Evolutionary conservation across 805 yeast genomes (phyloP).

Genomic region (Starmerella cellae): DNA sequence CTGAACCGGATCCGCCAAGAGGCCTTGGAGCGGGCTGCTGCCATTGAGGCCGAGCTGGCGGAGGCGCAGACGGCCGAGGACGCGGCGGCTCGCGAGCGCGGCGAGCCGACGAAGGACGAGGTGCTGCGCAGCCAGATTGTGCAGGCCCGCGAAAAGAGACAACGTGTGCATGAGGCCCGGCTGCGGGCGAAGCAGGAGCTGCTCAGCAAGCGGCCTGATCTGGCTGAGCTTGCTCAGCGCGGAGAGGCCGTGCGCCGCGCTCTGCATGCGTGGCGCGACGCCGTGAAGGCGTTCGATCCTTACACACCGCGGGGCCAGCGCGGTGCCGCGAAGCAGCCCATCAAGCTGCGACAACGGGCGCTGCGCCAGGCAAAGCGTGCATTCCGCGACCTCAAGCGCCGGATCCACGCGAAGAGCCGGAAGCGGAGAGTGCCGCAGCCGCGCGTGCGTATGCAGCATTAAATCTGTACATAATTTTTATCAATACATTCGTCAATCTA

Average conservation of each 20-base stretch:
- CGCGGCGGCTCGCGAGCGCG: background rate
- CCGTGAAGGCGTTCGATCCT: constrained; percentile 32
- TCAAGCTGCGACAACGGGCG: constrained; percentile 23
- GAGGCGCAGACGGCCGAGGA: background rate
- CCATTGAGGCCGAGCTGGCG: background rate
- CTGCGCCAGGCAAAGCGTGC: constrained; percentile 22
- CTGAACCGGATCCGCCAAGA: constrained; percentile 36
- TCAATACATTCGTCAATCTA: too few species aligned
- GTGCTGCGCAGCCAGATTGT: constrained; percentile 23
- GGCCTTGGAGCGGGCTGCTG: constrained; percentile 5
- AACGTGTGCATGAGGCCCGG: constrained; percentile 7
- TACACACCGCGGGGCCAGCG: constrained; percentile 23
- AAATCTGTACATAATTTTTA: too few species aligned
- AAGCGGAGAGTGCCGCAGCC: constrained; percentile 24
- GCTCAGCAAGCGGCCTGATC: constrained; percentile 20
- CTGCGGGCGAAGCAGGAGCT: constrained; percentile 9
- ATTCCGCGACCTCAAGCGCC: constrained; percentile 21
- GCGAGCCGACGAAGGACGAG: background rate
- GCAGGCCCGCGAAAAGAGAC: constrained; percentile 3
- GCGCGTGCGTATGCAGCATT: constrained; percentile 10
- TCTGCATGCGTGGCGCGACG: constrained; percentile 63
- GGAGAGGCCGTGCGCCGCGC: constrained; percentile 70
- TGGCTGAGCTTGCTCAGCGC: constrained; percentile 64
- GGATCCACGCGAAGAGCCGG: constrained; percentile 19
- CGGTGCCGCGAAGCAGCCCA: constrained; percentile 23